These are phyloP conservation scores for Camelina laxa DNA, from an alignment of 345 rosid genomes.

Conservation along the genomic window DNA sequence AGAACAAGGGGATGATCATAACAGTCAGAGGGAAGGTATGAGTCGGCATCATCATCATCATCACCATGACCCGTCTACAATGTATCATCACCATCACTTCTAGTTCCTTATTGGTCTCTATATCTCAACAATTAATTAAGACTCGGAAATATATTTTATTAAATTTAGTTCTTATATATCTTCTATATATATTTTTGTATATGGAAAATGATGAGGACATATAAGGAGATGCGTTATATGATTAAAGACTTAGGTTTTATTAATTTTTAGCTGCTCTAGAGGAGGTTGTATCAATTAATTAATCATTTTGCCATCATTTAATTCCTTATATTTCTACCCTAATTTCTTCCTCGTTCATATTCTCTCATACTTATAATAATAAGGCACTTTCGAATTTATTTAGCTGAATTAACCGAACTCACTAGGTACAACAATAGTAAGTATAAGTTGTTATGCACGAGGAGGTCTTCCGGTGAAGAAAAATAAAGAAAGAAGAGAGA, in stretches of 20 bases:
- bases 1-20: slow-evolving; percentile 63
- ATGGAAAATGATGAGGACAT: slow-evolving; percentile 28
- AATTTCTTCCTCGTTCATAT: not conserved
- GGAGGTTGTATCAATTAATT: slow-evolving; percentile 23
- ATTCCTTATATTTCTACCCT: not conserved
- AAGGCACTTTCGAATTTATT: too few relatives aligned
- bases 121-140: slow-evolving; percentile 32
- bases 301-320: slow-evolving; percentile 18
- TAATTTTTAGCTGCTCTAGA: slow-evolving; percentile 8
- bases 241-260: slow-evolving; percentile 23
- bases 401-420: not conserved
- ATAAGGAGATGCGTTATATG: slow-evolving; percentile 26
- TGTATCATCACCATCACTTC: slow-evolving; percentile 66
- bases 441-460: not conserved
- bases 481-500: not conserved
- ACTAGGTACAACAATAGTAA: not conserved
- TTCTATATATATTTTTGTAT: slow-evolving; percentile 22
- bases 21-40: slow-evolving; percentile 62
- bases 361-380: not conserved
- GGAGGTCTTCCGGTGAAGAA: not conserved
- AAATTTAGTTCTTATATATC: slow-evolving; percentile 20
- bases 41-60: slow-evolving; percentile 54
- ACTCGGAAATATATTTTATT: slow-evolving; percentile 33
- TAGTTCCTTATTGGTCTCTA: slow-evolving; percentile 47
- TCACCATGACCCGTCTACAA: slow-evolving; percentile 58